Evolutionary conservation across 1,284 basidiomycete genomes (phyloP).

Genomic region (Phylloboletellus chloephorus): DNA sequence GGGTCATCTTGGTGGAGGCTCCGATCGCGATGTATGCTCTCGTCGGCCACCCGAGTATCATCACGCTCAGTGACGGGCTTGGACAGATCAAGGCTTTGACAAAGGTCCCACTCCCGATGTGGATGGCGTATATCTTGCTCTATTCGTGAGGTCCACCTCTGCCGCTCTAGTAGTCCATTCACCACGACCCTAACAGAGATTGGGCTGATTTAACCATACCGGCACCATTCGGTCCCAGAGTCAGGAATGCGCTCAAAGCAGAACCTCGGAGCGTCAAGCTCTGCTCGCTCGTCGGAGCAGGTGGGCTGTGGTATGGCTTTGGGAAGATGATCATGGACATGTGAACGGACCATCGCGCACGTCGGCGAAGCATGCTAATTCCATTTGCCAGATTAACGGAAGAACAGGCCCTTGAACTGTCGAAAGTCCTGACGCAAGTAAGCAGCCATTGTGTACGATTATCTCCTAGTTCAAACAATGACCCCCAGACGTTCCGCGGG

Average conservation of each 20-base stretch:
- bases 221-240: constrained; percentile 64
- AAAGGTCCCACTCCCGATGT: constrained; percentile 78
- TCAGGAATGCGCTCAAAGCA: constrained; percentile 80
- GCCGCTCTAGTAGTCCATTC: constrained; percentile 1
- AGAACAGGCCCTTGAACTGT: constrained; percentile 62
- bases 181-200: constrained; percentile 40
- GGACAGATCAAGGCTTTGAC: constrained; percentile 59
- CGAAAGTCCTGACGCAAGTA: constrained; percentile 65
- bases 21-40: constrained; percentile 66
- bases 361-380: constrained; percentile 3
- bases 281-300: constrained; percentile 76
- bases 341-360: constrained; percentile 39
- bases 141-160: constrained; percentile 55
- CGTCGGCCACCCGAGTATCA: constrained; percentile 5
- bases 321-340: constrained; percentile 78
- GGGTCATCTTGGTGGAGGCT: constrained; percentile 82
- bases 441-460: constrained; percentile 10
- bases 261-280: constrained; percentile 78
- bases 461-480: constrained; percentile 1
- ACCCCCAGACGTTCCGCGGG: constrained; percentile 65
- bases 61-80: constrained; percentile 8
- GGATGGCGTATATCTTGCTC: constrained; percentile 80
- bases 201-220: constrained; percentile 86
- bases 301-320: constrained; percentile 86
- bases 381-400: constrained; percentile 55